Evolutionary conservation across 805 yeast genomes (phyloP), one percentile per base, ranked within the genome.

Genomic region (Cyberlindnera petersonii): DNA sequence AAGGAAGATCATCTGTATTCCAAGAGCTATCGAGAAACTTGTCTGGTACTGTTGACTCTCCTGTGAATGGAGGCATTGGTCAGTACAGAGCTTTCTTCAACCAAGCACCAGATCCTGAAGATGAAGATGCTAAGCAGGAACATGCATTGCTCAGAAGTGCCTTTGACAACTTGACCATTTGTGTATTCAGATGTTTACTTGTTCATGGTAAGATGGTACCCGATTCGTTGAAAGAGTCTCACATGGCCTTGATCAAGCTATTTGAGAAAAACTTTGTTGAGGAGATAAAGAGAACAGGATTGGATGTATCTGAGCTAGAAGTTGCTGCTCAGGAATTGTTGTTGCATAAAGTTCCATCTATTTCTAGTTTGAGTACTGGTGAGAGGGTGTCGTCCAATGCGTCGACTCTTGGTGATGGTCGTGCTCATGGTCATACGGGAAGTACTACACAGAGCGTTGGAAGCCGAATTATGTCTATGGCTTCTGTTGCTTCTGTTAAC

Each of bases 21-120:
- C 72, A 73, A 48, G 86, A 79, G 54, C 63, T 84, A 44, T 79
- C 89, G 6, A 69, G 91, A 59, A 77, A 77, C 52, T 64, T 82
- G 39, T 74, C 86, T 3, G 96, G 96, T 30, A 85, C 96, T 0
- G 89, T 88, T 39, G 95, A 86, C 57, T 78, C 96, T 0, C 96
- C 96, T 4, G 91, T 87, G 6, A 87, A 87, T 57, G 96, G 96
- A 24, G 96, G 96, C 42, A 85, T 87, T 47, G 85, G 86, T 3
- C 87, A 83, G 56, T 87, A 84, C 61, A 71, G 89, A 39, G 74
- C 74, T 2, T 86, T 87, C 56, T 75, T 84, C 55, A 60, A 59
- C 26, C 71, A 69, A 34, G 61, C 59, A 7, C 52, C 56, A 19
- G 51, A 52, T 20, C 50, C 55, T 9, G 50, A 52, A 4, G 46